Evolutionary conservation across 177 flowering plant species (phyloP), one percentile per base, ranked within the genome.

Genomic region (Vitis hybrid): DNA sequence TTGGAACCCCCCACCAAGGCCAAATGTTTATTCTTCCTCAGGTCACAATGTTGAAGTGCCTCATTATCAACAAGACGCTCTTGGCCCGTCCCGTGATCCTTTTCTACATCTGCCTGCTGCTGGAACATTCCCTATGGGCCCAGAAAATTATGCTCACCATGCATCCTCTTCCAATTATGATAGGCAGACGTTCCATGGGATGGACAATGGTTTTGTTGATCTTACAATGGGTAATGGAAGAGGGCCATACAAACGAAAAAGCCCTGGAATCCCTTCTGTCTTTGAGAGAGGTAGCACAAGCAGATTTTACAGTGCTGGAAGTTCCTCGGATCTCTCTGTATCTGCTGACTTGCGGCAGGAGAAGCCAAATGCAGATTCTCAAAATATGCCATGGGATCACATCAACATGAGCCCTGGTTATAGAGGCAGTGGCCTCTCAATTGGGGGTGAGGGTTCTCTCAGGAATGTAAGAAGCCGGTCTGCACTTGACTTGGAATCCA

Each of bases 401-500:
- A 11, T 60, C 55, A 59, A 75, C 55, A 52, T 67, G 67, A 56
- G 40, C 58, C 79, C 83, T 2, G 27, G 67, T 72, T 83, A 77
- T 56, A 75, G 83, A 74, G 79, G 80, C 48, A 77, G 74, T 72
- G 71, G 71, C 62, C 79, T 78, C 35, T 74, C 84, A 21, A 72
- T 80, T 12, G 82, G 83, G 48, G 75, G 77, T 72, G 95, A 86
- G 67, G 67, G 78, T 71, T 82, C 85, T 56, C 63, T 63, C n/a
- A 83, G 91, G 80, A 90, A 88, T 78, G 92, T 90, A 66, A 82
- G 95, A 80, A 87, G 89, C 70, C 81, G 88, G 60, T 56, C 88
- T 60, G 68, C 84, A 32, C 66, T 80, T 69, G 87, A 84, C 70
- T 64, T 82, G 74, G 91, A 82, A 69, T 58, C 84, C 46, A 80